phyloP scores from a whole-genome alignment of 306 rosid species.

The Argentina anserina region DNA sequence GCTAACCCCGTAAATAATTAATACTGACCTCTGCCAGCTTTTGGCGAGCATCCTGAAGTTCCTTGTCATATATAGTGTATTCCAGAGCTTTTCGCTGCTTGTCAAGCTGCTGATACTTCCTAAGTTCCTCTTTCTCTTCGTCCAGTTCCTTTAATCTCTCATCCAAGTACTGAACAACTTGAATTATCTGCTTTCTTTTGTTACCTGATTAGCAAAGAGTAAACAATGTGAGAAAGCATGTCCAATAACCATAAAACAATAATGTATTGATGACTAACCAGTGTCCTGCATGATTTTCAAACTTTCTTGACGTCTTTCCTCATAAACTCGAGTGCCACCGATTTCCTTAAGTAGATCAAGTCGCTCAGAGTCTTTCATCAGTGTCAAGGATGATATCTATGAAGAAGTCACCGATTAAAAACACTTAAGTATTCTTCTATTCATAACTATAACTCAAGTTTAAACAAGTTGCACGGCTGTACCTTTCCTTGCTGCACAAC shows the following conservation, averaged over 20 bases:
- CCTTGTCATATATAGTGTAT: constrained; percentile 82
- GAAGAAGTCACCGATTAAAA: constrained; percentile 15
- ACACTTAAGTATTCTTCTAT: constrained; percentile 5
- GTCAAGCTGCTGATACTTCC: constrained; percentile 91
- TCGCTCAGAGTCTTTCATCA: constrained; percentile 97
- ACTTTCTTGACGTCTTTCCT: constrained; percentile 97
- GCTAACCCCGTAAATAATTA: neutral
- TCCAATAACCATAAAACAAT: constrained; percentile 7
- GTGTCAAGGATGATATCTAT: constrained; percentile 83
- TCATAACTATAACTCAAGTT: constrained; percentile 18
- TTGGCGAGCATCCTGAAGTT: constrained; percentile 89
- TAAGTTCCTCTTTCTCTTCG: constrained; percentile 96
- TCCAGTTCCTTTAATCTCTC: constrained; percentile 92
- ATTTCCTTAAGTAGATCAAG: constrained; percentile 92
- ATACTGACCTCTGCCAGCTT: constrained; percentile 72
- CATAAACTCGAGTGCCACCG: constrained; percentile 97
- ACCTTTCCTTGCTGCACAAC: constrained; percentile 99
- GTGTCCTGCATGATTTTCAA: constrained; percentile 98
- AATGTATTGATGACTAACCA: constrained; percentile 40
- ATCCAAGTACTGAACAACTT: constrained; percentile 95
- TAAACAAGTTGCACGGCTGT: constrained; percentile 23
- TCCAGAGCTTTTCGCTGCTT: constrained; percentile 88
- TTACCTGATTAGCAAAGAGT: constrained; percentile 54
- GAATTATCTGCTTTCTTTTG: constrained; percentile 89
- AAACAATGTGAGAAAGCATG: constrained; percentile 14